Base-by-base conservation (phyloP, 2,329 filamentous ascomycete species). In the Escovopsis sp. region DNA sequence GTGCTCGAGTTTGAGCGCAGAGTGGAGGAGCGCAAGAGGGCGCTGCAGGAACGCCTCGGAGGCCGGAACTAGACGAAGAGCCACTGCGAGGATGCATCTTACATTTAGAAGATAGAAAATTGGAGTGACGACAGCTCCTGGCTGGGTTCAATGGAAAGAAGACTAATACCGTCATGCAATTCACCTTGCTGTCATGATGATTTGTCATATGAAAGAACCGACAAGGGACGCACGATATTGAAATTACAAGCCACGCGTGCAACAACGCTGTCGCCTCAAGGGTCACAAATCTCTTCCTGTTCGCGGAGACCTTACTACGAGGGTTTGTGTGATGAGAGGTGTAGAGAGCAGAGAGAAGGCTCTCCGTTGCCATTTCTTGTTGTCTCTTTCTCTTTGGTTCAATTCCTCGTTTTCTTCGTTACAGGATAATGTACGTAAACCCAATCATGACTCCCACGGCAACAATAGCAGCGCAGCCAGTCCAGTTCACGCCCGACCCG, bases 1-100 rank as follows among this genome's bases (percentile, higher is more conserved):
- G 69, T 75, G 38, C 71, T 64, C 35, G 74, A 72, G 56, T 71
- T 78, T 51, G 76, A 80, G 65, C 64, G 65, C 48, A 71, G 71
- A 58, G 55, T 79, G 16, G 65, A 68, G 51, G 71, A 70, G 58
- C 62, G 66, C 48, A 62, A 62, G 47, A 60, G 59, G 52, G 63
- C 67, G 55, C 54, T 75, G 47, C 58, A 66, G 53, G 62, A 64
- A 46, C 70, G 69, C 67, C 57, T 62, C 39, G 50, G 61, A 39
- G 62, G 62, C 31, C 54, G 57, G 38, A 50, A 54, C 48, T 39
- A 45, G 41, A 40, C 27, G 11, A 7, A 30, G 8, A 8, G 27
- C 8, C 27, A 33, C 12, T 33, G 20, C 6, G 20, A 20, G 4
- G 20, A 20, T 20, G 20, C 20, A 20, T 20, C 20, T 20, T 30